Conservation (phyloP, 2,329 filamentous ascomycete species). For the Podosphaera leucotricha region DNA sequence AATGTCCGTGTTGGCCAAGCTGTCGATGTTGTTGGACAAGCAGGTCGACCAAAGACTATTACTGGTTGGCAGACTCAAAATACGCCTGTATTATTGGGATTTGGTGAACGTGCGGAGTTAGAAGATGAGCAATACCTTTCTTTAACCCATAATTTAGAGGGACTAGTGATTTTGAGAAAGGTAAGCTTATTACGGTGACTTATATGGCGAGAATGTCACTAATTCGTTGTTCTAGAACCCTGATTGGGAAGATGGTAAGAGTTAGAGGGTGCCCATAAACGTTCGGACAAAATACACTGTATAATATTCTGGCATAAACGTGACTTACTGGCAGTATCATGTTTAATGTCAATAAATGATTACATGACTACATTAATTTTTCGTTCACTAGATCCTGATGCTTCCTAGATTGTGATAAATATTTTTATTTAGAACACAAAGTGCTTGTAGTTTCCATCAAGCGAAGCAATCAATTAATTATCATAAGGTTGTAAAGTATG, state of each 20-base stretch:
- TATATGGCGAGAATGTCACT: not conserved
- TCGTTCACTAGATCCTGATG: not conserved
- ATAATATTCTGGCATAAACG: constrained; percentile 10
- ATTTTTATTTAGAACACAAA: no score
- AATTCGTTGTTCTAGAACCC: constrained; percentile 22
- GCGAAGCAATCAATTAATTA: no score
- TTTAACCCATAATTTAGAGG: constrained; percentile 75
- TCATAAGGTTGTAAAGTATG: no score
- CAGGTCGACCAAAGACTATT: constrained; percentile 93
- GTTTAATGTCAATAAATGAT: not conserved
- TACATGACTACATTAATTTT: not conserved
- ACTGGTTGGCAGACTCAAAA: constrained; percentile 99
- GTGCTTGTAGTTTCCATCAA: no score
- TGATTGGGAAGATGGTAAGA: constrained; percentile 28
- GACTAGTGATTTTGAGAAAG: constrained; percentile 90
- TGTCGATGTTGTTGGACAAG: constrained; percentile 92
- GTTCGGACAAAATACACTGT: constrained; percentile 14
- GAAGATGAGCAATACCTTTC: constrained; percentile 96
- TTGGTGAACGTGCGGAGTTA: constrained; percentile 85
- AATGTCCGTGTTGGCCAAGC: constrained; percentile 96
- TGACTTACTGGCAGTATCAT: not conserved
- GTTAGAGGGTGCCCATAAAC: constrained; percentile 8
- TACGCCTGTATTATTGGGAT: constrained; percentile 85
- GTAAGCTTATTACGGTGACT: constrained; percentile 26
- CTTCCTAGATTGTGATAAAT: not conserved